phyloP scores from a whole-genome alignment of 306 rosid species.

The Quercus engelmannii region DNA sequence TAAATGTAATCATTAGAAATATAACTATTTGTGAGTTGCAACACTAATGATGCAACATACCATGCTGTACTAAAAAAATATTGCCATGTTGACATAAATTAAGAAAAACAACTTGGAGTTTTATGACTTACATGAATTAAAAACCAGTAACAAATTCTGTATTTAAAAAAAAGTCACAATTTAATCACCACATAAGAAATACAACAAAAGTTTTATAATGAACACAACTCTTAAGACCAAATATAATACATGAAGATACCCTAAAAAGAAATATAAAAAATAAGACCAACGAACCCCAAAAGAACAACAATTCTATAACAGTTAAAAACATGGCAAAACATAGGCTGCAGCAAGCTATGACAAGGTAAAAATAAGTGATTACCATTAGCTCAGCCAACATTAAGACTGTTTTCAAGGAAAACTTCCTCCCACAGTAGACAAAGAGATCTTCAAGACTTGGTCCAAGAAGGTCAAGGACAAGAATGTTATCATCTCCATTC shows the following conservation, averaged over 20 bases:
- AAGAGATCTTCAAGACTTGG: slow-evolving; percentile 96
- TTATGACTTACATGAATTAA: neutral
- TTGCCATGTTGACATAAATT: neutral
- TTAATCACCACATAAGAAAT: neutral
- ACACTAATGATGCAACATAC: neutral
- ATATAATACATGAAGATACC: neutral
- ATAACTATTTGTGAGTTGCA: neutral
- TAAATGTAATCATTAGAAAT: neutral
- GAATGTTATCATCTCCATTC: slow-evolving; percentile 79
- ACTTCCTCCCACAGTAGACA: slow-evolving; percentile 82
- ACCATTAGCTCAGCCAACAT: slow-evolving; percentile 98
- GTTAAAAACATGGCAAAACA: neutral
- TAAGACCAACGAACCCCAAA: neutral
- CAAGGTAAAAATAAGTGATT: slow-evolving; percentile 14
- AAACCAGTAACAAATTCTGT: neutral
- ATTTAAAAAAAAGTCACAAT: neutral
- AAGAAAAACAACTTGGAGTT: neutral
- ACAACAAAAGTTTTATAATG: neutral
- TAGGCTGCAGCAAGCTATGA: slow-evolving; percentile 1
- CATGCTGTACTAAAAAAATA: neutral
- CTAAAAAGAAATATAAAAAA: neutral
- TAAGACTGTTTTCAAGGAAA: slow-evolving; percentile 80
- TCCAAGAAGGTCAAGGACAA: slow-evolving; percentile 85
- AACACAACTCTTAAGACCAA: neutral
- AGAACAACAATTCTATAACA: neutral